These are phyloP conservation scores for Diddensiella santjacobensis DNA, from an alignment of 805 yeast genomes.

Conservation along the genomic window DNA sequence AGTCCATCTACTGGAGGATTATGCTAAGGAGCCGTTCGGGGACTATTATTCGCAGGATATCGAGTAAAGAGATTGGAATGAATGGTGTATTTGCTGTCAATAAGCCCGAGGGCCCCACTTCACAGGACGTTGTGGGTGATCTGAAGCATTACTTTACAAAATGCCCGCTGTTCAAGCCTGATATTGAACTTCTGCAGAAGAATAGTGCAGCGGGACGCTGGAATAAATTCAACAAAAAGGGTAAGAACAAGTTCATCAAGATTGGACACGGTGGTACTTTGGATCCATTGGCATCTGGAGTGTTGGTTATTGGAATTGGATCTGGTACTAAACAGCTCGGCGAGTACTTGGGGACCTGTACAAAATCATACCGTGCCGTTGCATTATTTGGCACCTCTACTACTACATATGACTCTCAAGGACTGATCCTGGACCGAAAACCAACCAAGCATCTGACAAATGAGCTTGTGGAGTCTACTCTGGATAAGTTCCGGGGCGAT, in stretches of 20 bases:
- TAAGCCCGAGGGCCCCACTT: constrained; percentile 82
- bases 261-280: constrained; percentile 98
- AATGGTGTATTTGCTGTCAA: constrained; percentile 91
- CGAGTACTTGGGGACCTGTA: constrained; percentile 66
- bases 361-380: constrained; percentile 75
- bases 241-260: constrained; percentile 53
- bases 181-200: constrained; percentile 24
- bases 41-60: neutral
- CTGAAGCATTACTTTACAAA: constrained; percentile 60
- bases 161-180: constrained; percentile 51
- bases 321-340: constrained; percentile 80
- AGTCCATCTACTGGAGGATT: too few relatives aligned
- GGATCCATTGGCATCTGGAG: constrained; percentile 96
- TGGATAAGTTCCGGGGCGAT: constrained; percentile 70
- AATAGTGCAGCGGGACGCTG: too few relatives aligned
- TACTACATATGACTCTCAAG: constrained; percentile 91
- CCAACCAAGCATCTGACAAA: constrained; percentile 53
- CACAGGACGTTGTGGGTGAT: constrained; percentile 66
- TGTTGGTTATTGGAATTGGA: constrained; percentile 85
- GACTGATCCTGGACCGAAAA: constrained; percentile 63
- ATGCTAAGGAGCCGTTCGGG: neutral
- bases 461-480: constrained; percentile 47
- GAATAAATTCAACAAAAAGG: constrained; percentile 32
- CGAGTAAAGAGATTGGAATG: constrained; percentile 37
- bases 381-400: constrained; percentile 89